These are phyloP conservation scores for Mitragyna speciosa DNA, from an alignment of 257 asterid genomes.

Conservation along the genomic window DNA sequence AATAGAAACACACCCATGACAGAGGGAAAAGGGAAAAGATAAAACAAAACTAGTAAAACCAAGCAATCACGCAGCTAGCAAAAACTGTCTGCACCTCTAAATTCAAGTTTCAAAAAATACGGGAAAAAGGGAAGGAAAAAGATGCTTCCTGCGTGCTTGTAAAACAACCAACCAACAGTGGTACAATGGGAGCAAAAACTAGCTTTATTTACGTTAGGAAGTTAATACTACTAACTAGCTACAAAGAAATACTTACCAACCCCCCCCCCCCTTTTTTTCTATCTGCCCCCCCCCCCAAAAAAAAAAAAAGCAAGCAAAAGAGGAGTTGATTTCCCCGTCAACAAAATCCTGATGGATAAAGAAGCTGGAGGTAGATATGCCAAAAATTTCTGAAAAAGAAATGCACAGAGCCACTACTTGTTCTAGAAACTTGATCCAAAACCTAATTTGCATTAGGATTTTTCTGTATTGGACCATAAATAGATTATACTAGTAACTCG, in stretches of 20 bases:
- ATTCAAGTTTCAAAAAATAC: background rate
- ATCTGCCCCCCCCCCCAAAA: no score
- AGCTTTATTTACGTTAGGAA: background rate
- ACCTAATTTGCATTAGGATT: background rate
- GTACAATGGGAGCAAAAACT: background rate
- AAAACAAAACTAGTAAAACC: background rate
- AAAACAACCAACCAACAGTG: no score
- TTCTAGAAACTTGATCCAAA: background rate
- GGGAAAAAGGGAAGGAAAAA: background rate
- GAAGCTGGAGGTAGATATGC: background rate
- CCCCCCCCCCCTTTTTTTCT: background rate
- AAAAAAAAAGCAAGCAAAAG: background rate
- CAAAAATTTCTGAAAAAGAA: background rate
- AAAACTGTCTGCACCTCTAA: no score
- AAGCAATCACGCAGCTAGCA: background rate
- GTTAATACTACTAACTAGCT: background rate
- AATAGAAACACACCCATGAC: background rate
- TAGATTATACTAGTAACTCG: background rate
- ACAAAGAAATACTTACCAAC: background rate
- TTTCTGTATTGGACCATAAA: background rate
- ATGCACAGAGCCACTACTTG: background rate
- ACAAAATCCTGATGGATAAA: background rate
- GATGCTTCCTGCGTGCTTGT: background rate
- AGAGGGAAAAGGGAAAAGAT: no score
- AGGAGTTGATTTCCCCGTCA: background rate